Evolutionary conservation across 768 basidiomycete species (phyloP).

Genomic region (Mycena albidolilacea): DNA sequence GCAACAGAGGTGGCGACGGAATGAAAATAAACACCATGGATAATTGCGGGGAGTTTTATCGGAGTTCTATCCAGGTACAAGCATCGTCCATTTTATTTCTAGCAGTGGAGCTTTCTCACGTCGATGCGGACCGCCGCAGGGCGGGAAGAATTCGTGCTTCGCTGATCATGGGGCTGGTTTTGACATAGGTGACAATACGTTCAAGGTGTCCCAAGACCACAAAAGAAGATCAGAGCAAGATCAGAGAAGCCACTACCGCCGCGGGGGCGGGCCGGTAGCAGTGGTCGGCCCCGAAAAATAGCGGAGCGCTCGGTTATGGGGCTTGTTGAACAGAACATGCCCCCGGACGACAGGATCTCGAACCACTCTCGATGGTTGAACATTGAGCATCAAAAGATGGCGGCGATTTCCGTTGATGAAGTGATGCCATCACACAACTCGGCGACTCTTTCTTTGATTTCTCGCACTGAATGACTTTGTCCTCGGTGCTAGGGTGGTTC

Average conservation of each 20-base stretch:
- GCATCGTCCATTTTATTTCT: constrained; percentile 20
- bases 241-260: too few species aligned
- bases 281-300: too few species aligned
- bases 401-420: too few species aligned
- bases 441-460: too few species aligned
- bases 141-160: background rate
- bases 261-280: background rate
- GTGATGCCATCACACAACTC: too few species aligned
- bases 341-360: too few species aligned
- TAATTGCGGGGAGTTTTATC: background rate
- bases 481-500: too few species aligned
- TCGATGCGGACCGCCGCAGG: constrained; percentile 26
- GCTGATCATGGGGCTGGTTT: constrained; percentile 19
- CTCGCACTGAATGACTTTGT: too few species aligned
- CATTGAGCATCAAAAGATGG: too few species aligned
- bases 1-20: background rate
- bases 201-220: constrained; percentile 19
- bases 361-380: too few species aligned
- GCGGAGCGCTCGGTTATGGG: too few species aligned
- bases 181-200: background rate
- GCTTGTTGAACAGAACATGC: too few species aligned
- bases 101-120: background rate
- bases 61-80: background rate
- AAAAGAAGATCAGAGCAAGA: constrained; percentile 14
- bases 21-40: constrained; percentile 4